A percentile compares a stretch with the other conserved stretches of the same genome.
Evolutionary conservation across 1,284 basidiomycete genomes (phyloP).

Genomic region (Neonothopanus nambi): DNA sequence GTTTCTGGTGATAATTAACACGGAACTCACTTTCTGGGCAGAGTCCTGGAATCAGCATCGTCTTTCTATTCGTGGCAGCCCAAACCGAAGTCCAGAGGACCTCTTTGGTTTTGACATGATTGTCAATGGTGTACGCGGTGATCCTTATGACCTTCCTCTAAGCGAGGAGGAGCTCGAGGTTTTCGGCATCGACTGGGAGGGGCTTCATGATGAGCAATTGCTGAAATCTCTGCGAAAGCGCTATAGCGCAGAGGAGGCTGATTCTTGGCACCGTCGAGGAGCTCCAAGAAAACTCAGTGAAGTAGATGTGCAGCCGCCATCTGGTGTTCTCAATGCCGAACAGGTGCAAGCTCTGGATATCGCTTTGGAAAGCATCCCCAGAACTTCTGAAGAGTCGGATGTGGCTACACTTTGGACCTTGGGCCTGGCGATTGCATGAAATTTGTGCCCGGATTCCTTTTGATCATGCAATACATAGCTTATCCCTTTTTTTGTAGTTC

Average conservation of each 20-base stretch:
- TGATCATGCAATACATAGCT: no score
- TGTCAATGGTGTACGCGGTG: constrained; percentile 1
- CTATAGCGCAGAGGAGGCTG: background rate
- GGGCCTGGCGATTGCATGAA: no score
- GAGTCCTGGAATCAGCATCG: no score
- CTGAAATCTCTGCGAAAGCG: background rate
- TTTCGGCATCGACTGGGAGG: no score
- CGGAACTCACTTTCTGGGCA: no score
- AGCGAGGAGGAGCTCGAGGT: no score
- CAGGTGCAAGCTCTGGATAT: background rate
- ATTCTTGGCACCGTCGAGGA: background rate
- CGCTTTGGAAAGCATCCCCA: no score
- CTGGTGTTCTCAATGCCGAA: background rate
- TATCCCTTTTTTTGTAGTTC: no score
- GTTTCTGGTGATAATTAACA: no score
- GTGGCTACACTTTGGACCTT: no score
- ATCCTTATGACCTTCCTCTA: constrained; percentile 11
- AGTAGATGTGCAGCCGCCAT: constrained; percentile 6
- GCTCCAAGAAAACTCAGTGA: constrained; percentile 1
- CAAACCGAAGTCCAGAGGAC: constrained; percentile 1
- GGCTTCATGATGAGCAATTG: constrained; percentile 10
- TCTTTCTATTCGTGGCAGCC: background rate
- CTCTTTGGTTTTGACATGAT: constrained; percentile 7
- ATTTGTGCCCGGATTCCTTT: no score
- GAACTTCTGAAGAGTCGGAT: no score